Conservation (phyloP, 306 rosid genomes). For the Quillaja saponaria region DNA sequence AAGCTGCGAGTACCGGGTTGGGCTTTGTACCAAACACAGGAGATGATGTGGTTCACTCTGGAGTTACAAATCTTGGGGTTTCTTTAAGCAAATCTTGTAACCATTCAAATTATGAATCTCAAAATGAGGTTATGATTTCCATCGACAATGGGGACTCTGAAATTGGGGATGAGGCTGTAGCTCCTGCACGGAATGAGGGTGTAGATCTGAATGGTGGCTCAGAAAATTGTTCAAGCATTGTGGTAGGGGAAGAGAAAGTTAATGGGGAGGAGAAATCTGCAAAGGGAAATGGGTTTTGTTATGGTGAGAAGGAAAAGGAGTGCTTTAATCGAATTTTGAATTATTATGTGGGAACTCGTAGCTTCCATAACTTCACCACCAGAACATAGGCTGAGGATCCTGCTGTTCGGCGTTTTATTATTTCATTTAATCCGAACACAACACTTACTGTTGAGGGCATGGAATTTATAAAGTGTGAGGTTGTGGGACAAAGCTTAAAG, state of each 20-base stretch:
- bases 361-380: slow-evolving; percentile 93
- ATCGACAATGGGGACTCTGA: slow-evolving; percentile 34
- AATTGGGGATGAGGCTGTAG: slow-evolving; percentile 33
- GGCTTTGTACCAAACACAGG: slow-evolving; percentile 40
- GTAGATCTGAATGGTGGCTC: slow-evolving; percentile 34
- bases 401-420: slow-evolving; percentile 66
- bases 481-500: slow-evolving; percentile 98
- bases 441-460: slow-evolving; percentile 58
- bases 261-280: slow-evolving; percentile 39
- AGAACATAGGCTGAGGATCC: slow-evolving; percentile 91
- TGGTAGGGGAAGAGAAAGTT: slow-evolving; percentile 33
- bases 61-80: slow-evolving; percentile 26
- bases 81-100: slow-evolving; percentile 29
- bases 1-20: slow-evolving; percentile 37
- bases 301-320: slow-evolving; percentile 71
- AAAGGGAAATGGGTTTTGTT: slow-evolving; percentile 48
- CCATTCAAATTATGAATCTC: slow-evolving; percentile 28
- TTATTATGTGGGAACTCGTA: slow-evolving; percentile 76
- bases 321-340: slow-evolving; percentile 74
- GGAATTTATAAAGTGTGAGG: slow-evolving; percentile 84
- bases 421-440: slow-evolving; percentile 66
- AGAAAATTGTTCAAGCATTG: slow-evolving; percentile 26
- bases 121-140: slow-evolving; percentile 30
- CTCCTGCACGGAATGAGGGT: slow-evolving; percentile 26
- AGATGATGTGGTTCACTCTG: slow-evolving; percentile 28